phyloP scores from a whole-genome alignment of 1,139 yeast genomes.

The Candida tunisiensis region DNA sequence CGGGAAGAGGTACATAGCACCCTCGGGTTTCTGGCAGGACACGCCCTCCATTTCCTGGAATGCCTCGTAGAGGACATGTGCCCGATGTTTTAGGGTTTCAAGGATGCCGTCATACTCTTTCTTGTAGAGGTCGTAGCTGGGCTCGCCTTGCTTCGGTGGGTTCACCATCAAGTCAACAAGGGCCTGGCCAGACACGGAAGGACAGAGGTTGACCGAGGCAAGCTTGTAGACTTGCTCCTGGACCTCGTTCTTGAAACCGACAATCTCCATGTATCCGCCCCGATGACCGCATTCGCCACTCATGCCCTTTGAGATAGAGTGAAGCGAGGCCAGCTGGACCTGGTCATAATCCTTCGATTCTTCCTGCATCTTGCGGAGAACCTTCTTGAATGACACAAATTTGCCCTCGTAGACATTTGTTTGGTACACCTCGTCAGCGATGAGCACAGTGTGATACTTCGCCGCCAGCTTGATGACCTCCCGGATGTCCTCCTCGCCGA shows the following conservation, averaged over 20 bases:
- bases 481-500: conserved; percentile 45
- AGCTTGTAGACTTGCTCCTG: conserved; percentile 59
- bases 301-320: conserved; percentile 92
- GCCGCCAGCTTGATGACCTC: conserved; percentile 69
- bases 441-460: conserved; percentile 63
- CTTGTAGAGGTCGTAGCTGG: conserved; percentile 50
- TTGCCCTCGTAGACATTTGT: conserved; percentile 58
- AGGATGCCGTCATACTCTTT: conserved; percentile 46
- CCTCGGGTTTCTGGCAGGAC: conserved; percentile 74
- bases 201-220: conserved; percentile 81
- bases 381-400: conserved; percentile 27
- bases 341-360: conserved; percentile 40
- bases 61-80: conserved; percentile 47
- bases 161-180: conserved; percentile 82
- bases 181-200: conserved; percentile 91
- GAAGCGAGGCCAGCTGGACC: conserved; percentile 84
- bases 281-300: conserved; percentile 98
- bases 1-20: conserved; percentile 97
- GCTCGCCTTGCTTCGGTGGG: conserved; percentile 70
- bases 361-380: conserved; percentile 35
- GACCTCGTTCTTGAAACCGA: conserved; percentile 61
- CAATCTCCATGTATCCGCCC: conserved; percentile 94
- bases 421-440: conserved; percentile 98
- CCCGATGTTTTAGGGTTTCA: conserved; percentile 43
- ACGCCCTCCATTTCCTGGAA: conserved; percentile 68